These are phyloP conservation scores for Phytophthora vignae DNA, from an alignment of 352 stramenopile species.

Conservation along the genomic window DNA sequence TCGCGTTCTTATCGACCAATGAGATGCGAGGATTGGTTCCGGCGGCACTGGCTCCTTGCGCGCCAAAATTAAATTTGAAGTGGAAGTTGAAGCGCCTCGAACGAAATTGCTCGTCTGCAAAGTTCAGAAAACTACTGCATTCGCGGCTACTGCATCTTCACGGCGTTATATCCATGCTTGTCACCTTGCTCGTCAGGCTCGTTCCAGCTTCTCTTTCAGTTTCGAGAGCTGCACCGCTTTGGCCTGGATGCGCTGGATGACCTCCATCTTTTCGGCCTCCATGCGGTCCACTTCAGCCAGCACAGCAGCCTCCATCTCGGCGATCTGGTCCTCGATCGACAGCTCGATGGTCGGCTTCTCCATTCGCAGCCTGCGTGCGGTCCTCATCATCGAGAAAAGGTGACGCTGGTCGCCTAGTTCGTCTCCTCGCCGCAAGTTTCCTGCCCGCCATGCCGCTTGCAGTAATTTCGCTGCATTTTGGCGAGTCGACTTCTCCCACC, in stretches of 20 bases:
- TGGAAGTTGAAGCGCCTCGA: background rate
- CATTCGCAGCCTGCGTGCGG: conserved; percentile 38
- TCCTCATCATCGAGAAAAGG: conserved; percentile 39
- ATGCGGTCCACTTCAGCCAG: conserved; percentile 46
- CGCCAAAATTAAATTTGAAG: background rate
- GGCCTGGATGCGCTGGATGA: conserved; percentile 52
- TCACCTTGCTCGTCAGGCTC: background rate
- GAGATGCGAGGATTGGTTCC: background rate
- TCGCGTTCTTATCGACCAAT: conserved; percentile 10
- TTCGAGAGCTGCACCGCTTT: conserved; percentile 35
- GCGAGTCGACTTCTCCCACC: conserved; percentile 58
- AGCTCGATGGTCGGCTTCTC: conserved; percentile 43
- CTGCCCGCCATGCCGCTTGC: conserved; percentile 54
- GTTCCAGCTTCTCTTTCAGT: conserved; percentile 15
- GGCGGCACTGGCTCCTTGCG: background rate
- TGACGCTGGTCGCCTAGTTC: conserved; percentile 18
- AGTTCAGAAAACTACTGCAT: too few relatives aligned
- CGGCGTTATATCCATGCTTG: too few relatives aligned
- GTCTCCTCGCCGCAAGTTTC: conserved; percentile 10
- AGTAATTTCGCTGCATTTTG: conserved; percentile 54
- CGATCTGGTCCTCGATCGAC: conserved; percentile 58
- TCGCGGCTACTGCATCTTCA: too few relatives aligned
- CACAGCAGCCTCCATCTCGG: conserved; percentile 48
- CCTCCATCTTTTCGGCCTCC: conserved; percentile 42
- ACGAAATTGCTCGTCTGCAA: background rate